phyloP scores from a whole-genome alignment of 805 yeast species.

The Schizosaccharomyces japonicus region DNA sequence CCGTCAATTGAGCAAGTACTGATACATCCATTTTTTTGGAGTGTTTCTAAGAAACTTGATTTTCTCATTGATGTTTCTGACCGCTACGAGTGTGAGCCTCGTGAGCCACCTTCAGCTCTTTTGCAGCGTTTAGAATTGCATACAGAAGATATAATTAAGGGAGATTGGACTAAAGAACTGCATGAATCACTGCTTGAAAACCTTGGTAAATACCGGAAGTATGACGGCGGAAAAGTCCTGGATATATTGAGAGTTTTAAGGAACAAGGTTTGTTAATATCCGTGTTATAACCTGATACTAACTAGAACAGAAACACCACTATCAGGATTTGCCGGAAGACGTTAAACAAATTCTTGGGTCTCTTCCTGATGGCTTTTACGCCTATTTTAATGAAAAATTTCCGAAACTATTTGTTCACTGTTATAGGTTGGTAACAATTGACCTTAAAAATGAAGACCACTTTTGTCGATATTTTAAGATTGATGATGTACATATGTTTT shows the following conservation, averaged over 20 bases:
- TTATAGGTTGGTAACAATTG: background rate
- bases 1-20: constrained; percentile 48
- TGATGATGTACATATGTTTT: background rate
- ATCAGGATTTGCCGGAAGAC: constrained; percentile 56
- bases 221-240: constrained; percentile 52
- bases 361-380: constrained; percentile 62
- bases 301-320: constrained; percentile 46
- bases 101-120: constrained; percentile 53
- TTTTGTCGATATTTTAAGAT: background rate
- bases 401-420: constrained; percentile 52
- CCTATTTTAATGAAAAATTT: constrained; percentile 48
- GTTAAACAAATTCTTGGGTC: constrained; percentile 48
- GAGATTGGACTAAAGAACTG: constrained; percentile 58
- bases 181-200: constrained; percentile 56
- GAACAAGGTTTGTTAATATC: constrained; percentile 27
- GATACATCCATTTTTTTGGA: constrained; percentile 81
- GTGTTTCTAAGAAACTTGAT: constrained; percentile 44
- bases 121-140: constrained; percentile 30
- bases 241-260: constrained; percentile 74
- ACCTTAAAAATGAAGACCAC: background rate
- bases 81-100: constrained; percentile 59
- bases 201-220: constrained; percentile 75
- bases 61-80: constrained; percentile 74
- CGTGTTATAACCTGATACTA: background rate
- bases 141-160: constrained; percentile 24